Evolutionary conservation across 352 stramenopile species (phyloP).

Genomic region (Pythium guiyangense): DNA sequence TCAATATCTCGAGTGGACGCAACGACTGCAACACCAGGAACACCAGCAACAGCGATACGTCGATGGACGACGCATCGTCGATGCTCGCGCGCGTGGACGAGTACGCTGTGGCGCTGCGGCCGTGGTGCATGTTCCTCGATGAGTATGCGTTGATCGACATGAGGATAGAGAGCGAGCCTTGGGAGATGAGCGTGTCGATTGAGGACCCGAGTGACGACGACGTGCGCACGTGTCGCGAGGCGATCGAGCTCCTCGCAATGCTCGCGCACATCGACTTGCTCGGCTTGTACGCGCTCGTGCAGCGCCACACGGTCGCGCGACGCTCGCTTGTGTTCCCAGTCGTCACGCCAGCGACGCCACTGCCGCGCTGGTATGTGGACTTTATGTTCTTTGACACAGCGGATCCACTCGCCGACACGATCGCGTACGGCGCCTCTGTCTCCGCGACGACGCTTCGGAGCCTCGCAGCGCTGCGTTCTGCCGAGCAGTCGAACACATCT

Average conservation of each 20-base stretch:
- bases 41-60: too few species aligned
- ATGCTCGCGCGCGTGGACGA: too few species aligned
- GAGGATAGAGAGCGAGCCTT: not conserved
- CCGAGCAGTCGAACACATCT: too few species aligned
- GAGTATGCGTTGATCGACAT: not conserved
- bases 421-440: too few species aligned
- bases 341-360: not conserved
- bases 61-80: too few species aligned
- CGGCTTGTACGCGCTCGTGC: not conserved
- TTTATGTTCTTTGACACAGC: not conserved
- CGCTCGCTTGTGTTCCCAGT: too few species aligned
- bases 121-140: not conserved
- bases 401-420: too few species aligned
- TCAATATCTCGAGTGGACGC: too few species aligned
- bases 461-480: too few species aligned
- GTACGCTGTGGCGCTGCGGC: not conserved
- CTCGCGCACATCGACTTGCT: conserved; percentile 1
- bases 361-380: not conserved
- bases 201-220: not conserved
- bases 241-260: not conserved
- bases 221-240: conserved; percentile 2
- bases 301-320: not conserved
- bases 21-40: too few species aligned
- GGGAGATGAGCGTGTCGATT: not conserved
- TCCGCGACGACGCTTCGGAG: too few species aligned